Percentiles rank a stretch among this genome's conserved stretches.
Conservation (phyloP, 805 yeast species). For the Candida xiaguanensis region DNA sequence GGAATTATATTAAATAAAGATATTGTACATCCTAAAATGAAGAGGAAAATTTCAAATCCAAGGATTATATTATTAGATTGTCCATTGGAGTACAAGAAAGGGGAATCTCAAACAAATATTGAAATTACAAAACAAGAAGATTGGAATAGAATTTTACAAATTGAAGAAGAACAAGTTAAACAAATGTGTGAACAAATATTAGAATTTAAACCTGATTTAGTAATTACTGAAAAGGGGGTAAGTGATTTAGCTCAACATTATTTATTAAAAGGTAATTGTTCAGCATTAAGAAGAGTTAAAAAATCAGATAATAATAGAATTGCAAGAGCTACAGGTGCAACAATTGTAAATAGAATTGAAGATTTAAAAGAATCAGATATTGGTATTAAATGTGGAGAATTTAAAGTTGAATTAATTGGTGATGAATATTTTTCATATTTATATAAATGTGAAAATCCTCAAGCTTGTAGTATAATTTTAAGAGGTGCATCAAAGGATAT, state of each 20-base stretch:
- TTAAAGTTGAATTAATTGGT: slow-evolving; percentile 92
- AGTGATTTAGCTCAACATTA: slow-evolving; percentile 97
- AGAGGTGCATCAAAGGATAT: slow-evolving; percentile 98
- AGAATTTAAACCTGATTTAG: slow-evolving; percentile 85
- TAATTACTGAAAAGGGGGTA: slow-evolving; percentile 97
- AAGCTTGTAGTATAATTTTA: slow-evolving; percentile 88
- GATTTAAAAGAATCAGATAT: slow-evolving; percentile 88
- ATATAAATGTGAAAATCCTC: slow-evolving; percentile 76
- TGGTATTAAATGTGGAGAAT: slow-evolving; percentile 85
- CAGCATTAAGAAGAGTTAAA: slow-evolving; percentile 90
- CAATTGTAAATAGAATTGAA: slow-evolving; percentile 92
- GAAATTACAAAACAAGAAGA: slow-evolving; percentile 95
- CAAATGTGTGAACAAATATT: slow-evolving; percentile 80
- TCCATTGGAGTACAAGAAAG: slow-evolving; percentile 97
- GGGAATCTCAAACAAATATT: slow-evolving; percentile 97
- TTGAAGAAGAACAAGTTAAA: slow-evolving; percentile 96
- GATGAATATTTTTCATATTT: slow-evolving; percentile 93
- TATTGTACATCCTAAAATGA: slow-evolving; percentile 98
- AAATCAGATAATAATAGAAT: slow-evolving; percentile 95
- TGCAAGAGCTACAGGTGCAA: slow-evolving; percentile 96
- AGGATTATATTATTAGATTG: slow-evolving; percentile 87
- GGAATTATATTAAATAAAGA: slow-evolving; percentile 95
- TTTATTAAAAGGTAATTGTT: slow-evolving; percentile 86
- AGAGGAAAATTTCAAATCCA: slow-evolving; percentile 83
- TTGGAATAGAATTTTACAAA: slow-evolving; percentile 91